phyloP scores from a whole-genome alignment of 2,329 filamentous ascomycete species.

The Furcasterigmium furcatum region DNA sequence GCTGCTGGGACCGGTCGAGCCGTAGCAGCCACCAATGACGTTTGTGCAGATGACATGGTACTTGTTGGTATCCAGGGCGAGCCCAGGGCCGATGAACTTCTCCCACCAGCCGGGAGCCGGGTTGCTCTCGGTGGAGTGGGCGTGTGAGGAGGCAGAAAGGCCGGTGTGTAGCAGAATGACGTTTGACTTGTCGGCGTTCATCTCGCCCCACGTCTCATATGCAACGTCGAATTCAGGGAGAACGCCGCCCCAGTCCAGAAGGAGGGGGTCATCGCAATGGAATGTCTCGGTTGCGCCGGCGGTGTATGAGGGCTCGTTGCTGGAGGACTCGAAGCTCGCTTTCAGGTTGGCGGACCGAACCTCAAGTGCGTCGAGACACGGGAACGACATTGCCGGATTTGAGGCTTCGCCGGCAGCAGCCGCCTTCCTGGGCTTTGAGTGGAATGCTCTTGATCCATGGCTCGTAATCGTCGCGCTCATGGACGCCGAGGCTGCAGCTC shows the following conservation, averaged over 20 bases:
- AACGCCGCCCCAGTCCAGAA: slow-evolving; percentile 94
- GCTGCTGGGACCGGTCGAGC: slow-evolving; percentile 86
- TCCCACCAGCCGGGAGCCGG: slow-evolving; percentile 97
- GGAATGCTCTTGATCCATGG: slow-evolving; percentile 7
- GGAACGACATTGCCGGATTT: slow-evolving; percentile 85
- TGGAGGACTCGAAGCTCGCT: slow-evolving; percentile 64
- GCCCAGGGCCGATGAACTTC: slow-evolving; percentile 89
- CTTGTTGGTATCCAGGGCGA: slow-evolving; percentile 82
- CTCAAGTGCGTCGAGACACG: slow-evolving; percentile 84
- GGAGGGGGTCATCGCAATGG: slow-evolving; percentile 68
- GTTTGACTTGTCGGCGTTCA: slow-evolving; percentile 81
- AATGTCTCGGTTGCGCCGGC: slow-evolving; percentile 79
- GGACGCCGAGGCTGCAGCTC: slow-evolving; percentile 4
- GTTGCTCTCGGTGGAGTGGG: slow-evolving; percentile 85
- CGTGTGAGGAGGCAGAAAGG: slow-evolving; percentile 94
- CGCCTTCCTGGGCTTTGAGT: slow-evolving; percentile 10
- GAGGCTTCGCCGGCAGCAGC: slow-evolving; percentile 43
- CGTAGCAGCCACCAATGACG: slow-evolving; percentile 92
- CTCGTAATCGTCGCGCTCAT: slow-evolving; percentile 2
- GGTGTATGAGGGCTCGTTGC: slow-evolving; percentile 93
- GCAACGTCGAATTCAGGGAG: slow-evolving; percentile 85
- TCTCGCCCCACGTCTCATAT: slow-evolving; percentile 85
- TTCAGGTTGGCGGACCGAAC: slow-evolving; percentile 72
- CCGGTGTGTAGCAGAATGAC: slow-evolving; percentile 91
- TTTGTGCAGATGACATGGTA: slow-evolving; percentile 97